phyloP scores from a whole-genome alignment of 2,329 filamentous ascomycete species.

The Amphichorda felina region DNA sequence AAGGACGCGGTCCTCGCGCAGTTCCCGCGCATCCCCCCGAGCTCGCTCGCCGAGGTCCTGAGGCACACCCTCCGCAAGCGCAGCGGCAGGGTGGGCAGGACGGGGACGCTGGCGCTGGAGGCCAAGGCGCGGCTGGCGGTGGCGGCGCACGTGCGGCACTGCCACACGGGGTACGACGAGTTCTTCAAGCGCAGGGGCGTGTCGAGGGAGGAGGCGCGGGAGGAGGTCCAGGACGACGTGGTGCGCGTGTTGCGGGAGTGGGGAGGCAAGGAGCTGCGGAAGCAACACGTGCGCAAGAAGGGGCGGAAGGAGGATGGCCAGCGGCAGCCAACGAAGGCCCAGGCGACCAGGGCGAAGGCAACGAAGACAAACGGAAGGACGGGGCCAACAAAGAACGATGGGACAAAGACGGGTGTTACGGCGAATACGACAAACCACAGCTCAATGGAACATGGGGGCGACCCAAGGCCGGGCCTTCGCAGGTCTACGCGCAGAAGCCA shows the following conservation, averaged over 20 bases:
- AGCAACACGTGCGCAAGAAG: too few species aligned
- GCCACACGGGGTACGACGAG: conserved; percentile 32
- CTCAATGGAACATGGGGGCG: neutral
- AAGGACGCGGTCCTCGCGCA: conserved; percentile 18
- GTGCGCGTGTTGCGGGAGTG: neutral
- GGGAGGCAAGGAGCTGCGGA: too few species aligned
- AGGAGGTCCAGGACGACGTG: neutral
- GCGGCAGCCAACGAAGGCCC: too few species aligned
- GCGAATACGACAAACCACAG: neutral
- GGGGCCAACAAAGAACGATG: too few species aligned
- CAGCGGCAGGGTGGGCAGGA: conserved; percentile 34
- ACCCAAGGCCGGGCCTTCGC: too few species aligned
- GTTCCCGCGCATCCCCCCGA: conserved; percentile 27
- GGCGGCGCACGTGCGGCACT: conserved; percentile 34
- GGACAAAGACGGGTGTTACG: too few species aligned
- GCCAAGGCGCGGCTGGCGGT: conserved; percentile 32
- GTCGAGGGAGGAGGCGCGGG: neutral
- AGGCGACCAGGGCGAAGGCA: too few species aligned
- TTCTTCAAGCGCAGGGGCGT: conserved; percentile 13
- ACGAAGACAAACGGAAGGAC: too few species aligned
- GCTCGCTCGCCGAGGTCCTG: conserved; percentile 20
- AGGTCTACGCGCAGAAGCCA: too few species aligned
- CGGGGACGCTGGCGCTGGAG: conserved; percentile 20
- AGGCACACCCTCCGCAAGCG: conserved; percentile 30
- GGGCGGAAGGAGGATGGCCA: too few species aligned